phyloP scores from a whole-genome alignment of 2,329 filamentous ascomycete genomes.

The Monilinia fructigena region DNA sequence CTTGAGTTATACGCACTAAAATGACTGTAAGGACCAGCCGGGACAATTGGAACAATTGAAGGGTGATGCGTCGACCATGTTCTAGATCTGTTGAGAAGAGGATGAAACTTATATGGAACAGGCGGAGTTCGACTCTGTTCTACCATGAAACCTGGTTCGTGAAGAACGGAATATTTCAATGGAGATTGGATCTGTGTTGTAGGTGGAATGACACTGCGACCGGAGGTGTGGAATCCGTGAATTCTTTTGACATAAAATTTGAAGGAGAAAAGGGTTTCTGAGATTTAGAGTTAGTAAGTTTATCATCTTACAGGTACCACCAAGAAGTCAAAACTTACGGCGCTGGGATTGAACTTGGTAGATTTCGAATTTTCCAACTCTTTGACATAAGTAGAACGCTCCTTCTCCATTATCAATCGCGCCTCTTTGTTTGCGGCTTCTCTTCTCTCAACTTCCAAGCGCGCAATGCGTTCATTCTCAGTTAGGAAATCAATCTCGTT shows the following conservation, averaged over 20 bases:
- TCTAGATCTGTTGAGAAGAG: conserved; percentile 3
- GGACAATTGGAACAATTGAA: not conserved
- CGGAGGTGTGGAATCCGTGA: not conserved
- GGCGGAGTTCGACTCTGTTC: not conserved
- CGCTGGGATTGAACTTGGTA: conserved; percentile 18
- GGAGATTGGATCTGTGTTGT: not conserved
- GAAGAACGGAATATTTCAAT: conserved; percentile 12
- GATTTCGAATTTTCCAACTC: not conserved
- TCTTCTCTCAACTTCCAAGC: not conserved
- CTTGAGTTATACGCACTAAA: not conserved
- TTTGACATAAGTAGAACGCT: not conserved
- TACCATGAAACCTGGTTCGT: conserved; percentile 8
- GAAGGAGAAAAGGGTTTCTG: conserved; percentile 15
- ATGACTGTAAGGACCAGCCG: not conserved
- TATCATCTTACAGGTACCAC: not conserved
- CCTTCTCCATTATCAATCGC: not conserved
- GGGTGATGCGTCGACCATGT: not conserved
- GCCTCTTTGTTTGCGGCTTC: not conserved
- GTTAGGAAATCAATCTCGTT: not conserved
- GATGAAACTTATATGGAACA: not conserved
- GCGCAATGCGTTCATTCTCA: not conserved
- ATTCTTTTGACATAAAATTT: not conserved
- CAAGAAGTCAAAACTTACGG: conserved; percentile 8
- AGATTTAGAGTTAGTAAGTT: not conserved
- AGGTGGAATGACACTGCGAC: not conserved